These are phyloP conservation scores for Schwanniomyces yamadae DNA, from an alignment of 805 yeast genomes.

Conservation along the genomic window DNA sequence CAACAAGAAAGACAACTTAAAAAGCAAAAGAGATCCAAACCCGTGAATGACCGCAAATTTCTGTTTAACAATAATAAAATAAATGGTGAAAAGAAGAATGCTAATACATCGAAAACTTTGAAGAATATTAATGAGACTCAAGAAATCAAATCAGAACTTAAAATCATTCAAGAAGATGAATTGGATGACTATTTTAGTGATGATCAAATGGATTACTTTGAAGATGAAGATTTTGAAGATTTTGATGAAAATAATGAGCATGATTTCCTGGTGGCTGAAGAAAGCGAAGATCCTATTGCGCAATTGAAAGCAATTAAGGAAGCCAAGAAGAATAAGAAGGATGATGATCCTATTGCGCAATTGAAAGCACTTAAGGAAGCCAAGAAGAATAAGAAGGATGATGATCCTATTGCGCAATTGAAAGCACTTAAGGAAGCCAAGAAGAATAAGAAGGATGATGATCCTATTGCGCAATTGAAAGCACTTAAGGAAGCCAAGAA, in stretches of 20 bases:
- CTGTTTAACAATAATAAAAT: slow-evolving; percentile 12
- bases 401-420: slow-evolving; percentile 16
- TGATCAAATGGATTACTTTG: slow-evolving; percentile 44
- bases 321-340: slow-evolving; percentile 14
- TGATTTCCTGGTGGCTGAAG: too few species aligned
- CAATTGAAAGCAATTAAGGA: slow-evolving; percentile 20
- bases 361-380: slow-evolving; percentile 13
- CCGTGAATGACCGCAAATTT: not conserved
- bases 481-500: slow-evolving; percentile 17
- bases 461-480: slow-evolving; percentile 27
- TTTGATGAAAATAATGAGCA: slow-evolving; percentile 16
- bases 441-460: slow-evolving; percentile 15
- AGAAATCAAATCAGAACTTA: slow-evolving; percentile 11
- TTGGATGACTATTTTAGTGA: slow-evolving; percentile 24
- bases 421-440: slow-evolving; percentile 12
- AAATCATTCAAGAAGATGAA: slow-evolving; percentile 32
- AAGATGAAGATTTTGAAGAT: slow-evolving; percentile 28
- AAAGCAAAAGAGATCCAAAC: slow-evolving; percentile 24
- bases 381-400: slow-evolving; percentile 13
- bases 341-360: slow-evolving; percentile 16
- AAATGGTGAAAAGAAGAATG: too few species aligned
- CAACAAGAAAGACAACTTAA: slow-evolving; percentile 33
- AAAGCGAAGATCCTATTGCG: slow-evolving; percentile 25
- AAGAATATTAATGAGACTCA: slow-evolving; percentile 9
- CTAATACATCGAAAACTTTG: slow-evolving; percentile 8